These are phyloP conservation scores for Thuja plicata DNA, from an alignment of 83 land plant genomes.

Conservation along the genomic window DNA sequence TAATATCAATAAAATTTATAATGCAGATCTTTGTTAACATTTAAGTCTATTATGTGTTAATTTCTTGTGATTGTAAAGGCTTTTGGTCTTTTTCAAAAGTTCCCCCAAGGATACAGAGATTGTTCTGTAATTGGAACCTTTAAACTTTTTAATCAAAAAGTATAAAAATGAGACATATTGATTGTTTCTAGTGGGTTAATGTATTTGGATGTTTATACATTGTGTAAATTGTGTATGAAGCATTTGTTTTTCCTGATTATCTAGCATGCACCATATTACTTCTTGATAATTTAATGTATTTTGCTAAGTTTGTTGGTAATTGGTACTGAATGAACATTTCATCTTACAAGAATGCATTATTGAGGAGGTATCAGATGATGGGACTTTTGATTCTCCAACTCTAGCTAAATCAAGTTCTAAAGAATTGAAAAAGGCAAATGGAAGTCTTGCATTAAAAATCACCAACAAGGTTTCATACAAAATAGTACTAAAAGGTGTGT, in stretches of 20 bases:
- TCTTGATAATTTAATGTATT: neutral
- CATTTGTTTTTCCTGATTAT: neutral
- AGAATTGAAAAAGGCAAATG: conserved; percentile 54
- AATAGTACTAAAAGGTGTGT: conserved; percentile 90
- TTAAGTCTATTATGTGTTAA: too few species aligned
- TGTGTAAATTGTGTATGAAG: neutral
- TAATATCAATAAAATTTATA: too few species aligned
- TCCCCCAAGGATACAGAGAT: too few species aligned
- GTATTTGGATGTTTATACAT: too few species aligned
- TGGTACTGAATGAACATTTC: neutral
- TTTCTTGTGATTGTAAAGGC: too few species aligned
- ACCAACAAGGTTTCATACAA: too few species aligned
- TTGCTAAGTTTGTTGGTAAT: neutral
- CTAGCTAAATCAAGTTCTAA: conserved; percentile 53
- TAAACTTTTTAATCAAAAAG: too few species aligned
- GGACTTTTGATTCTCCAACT: conserved; percentile 31
- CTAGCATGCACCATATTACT: neutral
- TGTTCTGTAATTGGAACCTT: too few species aligned
- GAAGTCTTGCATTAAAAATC: conserved; percentile 81
- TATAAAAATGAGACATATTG: too few species aligned
- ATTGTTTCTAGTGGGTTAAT: too few species aligned
- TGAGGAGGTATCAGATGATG: conserved; percentile 76
- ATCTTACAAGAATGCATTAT: conserved; percentile 76
- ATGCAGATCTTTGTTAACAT: too few species aligned
- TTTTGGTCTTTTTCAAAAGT: too few species aligned